Conservation (phyloP, 345 rosid species). For the Brassica cretica region DNA sequence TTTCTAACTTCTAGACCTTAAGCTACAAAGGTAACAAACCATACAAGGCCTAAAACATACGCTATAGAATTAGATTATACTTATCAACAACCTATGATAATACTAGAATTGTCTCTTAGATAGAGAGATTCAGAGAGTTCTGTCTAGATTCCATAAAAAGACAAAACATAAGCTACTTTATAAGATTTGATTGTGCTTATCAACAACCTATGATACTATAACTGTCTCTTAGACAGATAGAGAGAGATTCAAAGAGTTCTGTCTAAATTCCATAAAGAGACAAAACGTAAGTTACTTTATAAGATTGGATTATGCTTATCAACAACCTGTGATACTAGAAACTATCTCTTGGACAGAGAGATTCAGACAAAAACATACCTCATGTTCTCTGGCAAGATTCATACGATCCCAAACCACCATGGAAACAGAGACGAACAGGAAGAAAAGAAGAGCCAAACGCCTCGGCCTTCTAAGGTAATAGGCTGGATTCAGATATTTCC, state of each 20-base stretch:
- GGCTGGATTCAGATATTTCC: slow-evolving; percentile 68
- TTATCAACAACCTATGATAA: background rate
- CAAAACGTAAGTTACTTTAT: background rate
- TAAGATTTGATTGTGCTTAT: background rate
- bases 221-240: too few relatives aligned
- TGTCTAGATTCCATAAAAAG: background rate
- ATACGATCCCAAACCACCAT: slow-evolving; percentile 85
- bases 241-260: background rate
- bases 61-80: background rate
- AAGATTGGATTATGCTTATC: background rate
- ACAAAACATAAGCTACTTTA: background rate
- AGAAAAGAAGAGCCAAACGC: slow-evolving; percentile 68
- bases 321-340: background rate
- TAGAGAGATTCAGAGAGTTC: background rate
- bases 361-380: slow-evolving; percentile 47
- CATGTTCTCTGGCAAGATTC: slow-evolving; percentile 68
- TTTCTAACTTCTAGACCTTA: slow-evolving; percentile 6
- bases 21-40: background rate
- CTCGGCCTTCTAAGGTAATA: slow-evolving; percentile 77
- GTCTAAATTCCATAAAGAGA: background rate
- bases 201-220: background rate
- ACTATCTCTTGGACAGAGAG: background rate
- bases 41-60: background rate
- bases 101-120: background rate
- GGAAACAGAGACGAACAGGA: slow-evolving; percentile 61